Conservation (phyloP, 352 stramenopile species). For the Plasmopara halstedii region DNA sequence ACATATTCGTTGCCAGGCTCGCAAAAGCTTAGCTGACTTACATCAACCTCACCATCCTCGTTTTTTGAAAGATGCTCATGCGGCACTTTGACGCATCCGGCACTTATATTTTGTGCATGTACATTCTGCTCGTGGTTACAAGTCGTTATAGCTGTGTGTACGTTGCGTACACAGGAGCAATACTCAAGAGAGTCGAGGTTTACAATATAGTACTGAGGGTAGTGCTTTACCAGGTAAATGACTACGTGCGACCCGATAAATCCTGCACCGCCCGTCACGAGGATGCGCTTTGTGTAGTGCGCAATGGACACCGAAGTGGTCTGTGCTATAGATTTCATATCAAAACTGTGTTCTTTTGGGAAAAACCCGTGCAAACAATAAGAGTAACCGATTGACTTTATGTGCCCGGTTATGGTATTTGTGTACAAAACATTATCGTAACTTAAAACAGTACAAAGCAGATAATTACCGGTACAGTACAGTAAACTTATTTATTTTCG, state of each 20-base stretch:
- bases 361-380: too few species aligned
- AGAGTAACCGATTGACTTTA: too few species aligned
- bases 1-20: conserved; percentile 30
- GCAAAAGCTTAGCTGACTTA: conserved; percentile 45
- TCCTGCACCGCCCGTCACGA: conserved; percentile 95
- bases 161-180: conserved; percentile 61
- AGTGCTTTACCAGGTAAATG: conserved; percentile 94
- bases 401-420: too few species aligned
- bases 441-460: too few species aligned
- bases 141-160: conserved; percentile 47
- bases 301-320: too few species aligned
- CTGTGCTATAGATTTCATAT: too few species aligned
- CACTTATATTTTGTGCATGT: conserved; percentile 64
- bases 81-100: conserved; percentile 29
- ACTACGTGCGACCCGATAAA: conserved; percentile 97
- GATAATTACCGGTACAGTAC: too few species aligned
- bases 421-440: too few species aligned
- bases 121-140: not conserved
- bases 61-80: not conserved
- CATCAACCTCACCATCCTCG: conserved; percentile 28
- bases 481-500: too few species aligned
- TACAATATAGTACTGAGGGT: conserved; percentile 96
- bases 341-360: too few species aligned
- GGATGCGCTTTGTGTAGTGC: conserved; percentile 91
- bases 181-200: conserved; percentile 92